Conservation (phyloP, 2,329 filamentous ascomycete genomes). For the Alternaria arborescens region DNA sequence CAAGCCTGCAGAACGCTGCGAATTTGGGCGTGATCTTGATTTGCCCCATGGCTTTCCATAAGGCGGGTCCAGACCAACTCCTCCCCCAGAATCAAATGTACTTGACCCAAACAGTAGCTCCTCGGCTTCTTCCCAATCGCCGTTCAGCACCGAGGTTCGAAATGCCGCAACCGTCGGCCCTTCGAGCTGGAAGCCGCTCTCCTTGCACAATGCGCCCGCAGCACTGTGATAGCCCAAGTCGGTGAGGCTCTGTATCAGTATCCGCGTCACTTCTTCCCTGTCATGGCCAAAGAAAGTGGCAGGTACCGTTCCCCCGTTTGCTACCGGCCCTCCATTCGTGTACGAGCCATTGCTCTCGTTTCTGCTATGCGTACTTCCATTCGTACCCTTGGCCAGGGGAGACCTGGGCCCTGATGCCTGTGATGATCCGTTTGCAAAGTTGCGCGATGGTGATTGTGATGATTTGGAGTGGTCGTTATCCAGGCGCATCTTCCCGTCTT, state of each 20-base stretch:
- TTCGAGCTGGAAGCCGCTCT: conserved; percentile 90
- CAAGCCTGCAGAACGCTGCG: conserved; percentile 63
- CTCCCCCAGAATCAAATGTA: conserved; percentile 56
- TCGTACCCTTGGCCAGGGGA: conserved; percentile 48
- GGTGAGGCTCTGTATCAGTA: conserved; percentile 87
- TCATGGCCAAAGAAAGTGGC: conserved; percentile 81
- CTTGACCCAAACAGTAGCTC: conserved; percentile 70
- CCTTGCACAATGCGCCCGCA: conserved; percentile 75
- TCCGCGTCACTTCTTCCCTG: conserved; percentile 89
- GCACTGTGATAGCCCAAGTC: conserved; percentile 87
- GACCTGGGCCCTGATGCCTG: conserved; percentile 45
- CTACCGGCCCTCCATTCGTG: conserved; percentile 51
- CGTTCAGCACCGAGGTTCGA: conserved; percentile 78
- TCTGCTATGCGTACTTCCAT: conserved; percentile 52
- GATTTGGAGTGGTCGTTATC: conserved; percentile 54
- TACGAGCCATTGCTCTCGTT: conserved; percentile 56
- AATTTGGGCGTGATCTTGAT: conserved; percentile 34
- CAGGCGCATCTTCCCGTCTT: conserved; percentile 55
- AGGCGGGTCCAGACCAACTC: conserved; percentile 47
- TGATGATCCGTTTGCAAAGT: conserved; percentile 52
- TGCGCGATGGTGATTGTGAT: conserved; percentile 48
- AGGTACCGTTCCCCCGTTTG: conserved; percentile 41
- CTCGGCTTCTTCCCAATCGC: conserved; percentile 88
- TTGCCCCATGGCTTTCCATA: conserved; percentile 47
- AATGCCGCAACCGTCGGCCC: conserved; percentile 87